Base-by-base conservation (phyloP, 768 basidiomycete genomes). In the Amanita molliuscula region DNA sequence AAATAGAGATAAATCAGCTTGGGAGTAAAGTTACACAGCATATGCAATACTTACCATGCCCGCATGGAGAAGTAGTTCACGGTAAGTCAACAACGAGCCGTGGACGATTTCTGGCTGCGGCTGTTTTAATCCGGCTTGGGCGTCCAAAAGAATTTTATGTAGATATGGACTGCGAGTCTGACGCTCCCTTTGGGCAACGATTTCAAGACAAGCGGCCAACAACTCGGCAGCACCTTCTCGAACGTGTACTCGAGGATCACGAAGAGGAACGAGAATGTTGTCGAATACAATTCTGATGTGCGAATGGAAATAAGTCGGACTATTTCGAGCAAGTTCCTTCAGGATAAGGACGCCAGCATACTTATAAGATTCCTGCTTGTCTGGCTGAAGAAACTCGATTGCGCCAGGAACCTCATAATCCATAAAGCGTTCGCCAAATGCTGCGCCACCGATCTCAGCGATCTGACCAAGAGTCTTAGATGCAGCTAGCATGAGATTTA, bases 291-390 rank as follows among this genome's bases (percentile, higher is more conserved):
- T 75, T 47, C 78, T 77, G 18, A 98, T 92, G 65, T 91, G 86
- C 1, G 88, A 78, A 58, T 91, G 82, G 65, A 97, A 95, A 58
- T 92, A 84, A 6, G 74, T 79, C 0, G 90, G 86, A 54, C 87
- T 93, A 65, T 92, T 87, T 25, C 81, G 77, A 2, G 96, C 94
- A 36, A 99, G 75, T 65, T 96, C 94, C 67, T 94, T 94, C 34
- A 98, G 66, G 44, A 97, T 88, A 47, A 98, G 78, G 2, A 97
- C 93, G 0, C 93, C 94, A 0, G 91, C 91, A 65, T 96, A 95
- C 49, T 95, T 78, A 2, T 86, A 83, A 23, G 84, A 77, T 62
- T 97, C 95, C 53, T 79, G 76, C 54, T 82, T 82, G 64, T 88
- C 88, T 46, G 81, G 77, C 52, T 86, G 84, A 51, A 93, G 78